Percentiles rank a stretch among this genome's conserved stretches.
These are phyloP conservation scores for Epichloe gansuensis DNA, from an alignment of 2,329 filamentous ascomycete species.

Conservation along the genomic window DNA sequence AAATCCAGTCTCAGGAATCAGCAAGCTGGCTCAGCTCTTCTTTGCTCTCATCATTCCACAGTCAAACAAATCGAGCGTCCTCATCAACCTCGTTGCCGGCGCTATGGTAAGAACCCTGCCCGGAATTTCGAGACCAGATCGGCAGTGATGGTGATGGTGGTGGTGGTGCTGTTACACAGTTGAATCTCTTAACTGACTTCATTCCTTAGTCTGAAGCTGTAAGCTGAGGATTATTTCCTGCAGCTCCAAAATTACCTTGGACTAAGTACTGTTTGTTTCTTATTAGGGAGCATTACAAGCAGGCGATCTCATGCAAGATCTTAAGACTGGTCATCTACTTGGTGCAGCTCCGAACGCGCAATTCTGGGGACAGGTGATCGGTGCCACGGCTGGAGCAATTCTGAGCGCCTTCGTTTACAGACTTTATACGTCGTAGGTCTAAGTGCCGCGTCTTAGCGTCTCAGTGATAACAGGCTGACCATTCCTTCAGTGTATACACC, in stretches of 20 bases:
- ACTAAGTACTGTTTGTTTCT: slow-evolving; percentile 3
- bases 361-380: slow-evolving; percentile 93
- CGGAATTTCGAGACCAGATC: too few relatives aligned
- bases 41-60: slow-evolving; percentile 84
- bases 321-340: slow-evolving; percentile 90
- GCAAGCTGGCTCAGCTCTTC: slow-evolving; percentile 89
- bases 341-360: slow-evolving; percentile 89
- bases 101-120: slow-evolving; percentile 44
- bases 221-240: slow-evolving; percentile 6
- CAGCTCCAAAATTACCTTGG: too few relatives aligned
- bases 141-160: too few relatives aligned
- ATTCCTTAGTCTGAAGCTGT: slow-evolving; percentile 27
- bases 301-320: slow-evolving; percentile 90
- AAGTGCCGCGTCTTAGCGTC: background rate
- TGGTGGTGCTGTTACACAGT: too few relatives aligned
- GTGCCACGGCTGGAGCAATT: slow-evolving; percentile 73
- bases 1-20: slow-evolving; percentile 93
- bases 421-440: slow-evolving; percentile 55
- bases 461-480: background rate
- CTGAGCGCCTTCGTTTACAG: slow-evolving; percentile 80
- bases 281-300: slow-evolving; percentile 68
- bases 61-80: slow-evolving; percentile 69
- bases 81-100: slow-evolving; percentile 90
- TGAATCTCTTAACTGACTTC: background rate
- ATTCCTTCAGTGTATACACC: slow-evolving; percentile 54